Percentiles rank a stretch among this genome's conserved stretches.
These are phyloP conservation scores for Striga asiatica DNA, from an alignment of 257 asterid species.

Conservation along the genomic window DNA sequence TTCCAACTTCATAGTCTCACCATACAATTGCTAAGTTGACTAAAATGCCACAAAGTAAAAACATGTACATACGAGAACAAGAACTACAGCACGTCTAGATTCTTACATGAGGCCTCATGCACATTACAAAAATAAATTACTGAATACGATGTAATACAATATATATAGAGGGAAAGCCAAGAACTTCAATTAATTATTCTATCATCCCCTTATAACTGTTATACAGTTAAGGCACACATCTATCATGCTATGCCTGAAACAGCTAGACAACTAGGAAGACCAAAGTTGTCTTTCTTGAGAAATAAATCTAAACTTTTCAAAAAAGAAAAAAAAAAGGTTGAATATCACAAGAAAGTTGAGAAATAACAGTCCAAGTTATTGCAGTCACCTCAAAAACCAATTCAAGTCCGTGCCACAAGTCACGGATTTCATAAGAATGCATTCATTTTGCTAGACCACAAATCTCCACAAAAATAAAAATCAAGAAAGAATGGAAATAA, in stretches of 20 bases:
- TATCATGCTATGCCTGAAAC: not conserved
- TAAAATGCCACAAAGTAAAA: too few species aligned
- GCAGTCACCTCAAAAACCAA: conserved; percentile 40
- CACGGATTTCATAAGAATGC: conserved; percentile 60
- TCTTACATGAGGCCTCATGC: too few species aligned
- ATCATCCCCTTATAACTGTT: too few species aligned
- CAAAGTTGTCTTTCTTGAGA: not conserved
- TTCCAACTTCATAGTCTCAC: too few species aligned
- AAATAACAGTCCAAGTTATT: conserved; percentile 35
- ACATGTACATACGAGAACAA: too few species aligned
- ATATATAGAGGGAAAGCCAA: too few species aligned
- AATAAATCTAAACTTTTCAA: conserved; percentile 21
- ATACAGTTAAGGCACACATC: too few species aligned
- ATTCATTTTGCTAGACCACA: conserved; percentile 12
- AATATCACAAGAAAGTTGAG: conserved; percentile 73
- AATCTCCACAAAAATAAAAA: not conserved
- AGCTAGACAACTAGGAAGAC: not conserved
- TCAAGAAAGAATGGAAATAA: not conserved
- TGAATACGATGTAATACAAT: too few species aligned
- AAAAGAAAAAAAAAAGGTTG: conserved; percentile 10
- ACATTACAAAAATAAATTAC: too few species aligned
- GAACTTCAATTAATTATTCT: too few species aligned
- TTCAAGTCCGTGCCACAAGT: conserved; percentile 62
- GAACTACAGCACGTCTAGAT: too few species aligned
- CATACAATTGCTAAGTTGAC: too few species aligned